phyloP scores from a whole-genome alignment of 768 basidiomycete genomes.

The Cytidiella melzeri region DNA sequence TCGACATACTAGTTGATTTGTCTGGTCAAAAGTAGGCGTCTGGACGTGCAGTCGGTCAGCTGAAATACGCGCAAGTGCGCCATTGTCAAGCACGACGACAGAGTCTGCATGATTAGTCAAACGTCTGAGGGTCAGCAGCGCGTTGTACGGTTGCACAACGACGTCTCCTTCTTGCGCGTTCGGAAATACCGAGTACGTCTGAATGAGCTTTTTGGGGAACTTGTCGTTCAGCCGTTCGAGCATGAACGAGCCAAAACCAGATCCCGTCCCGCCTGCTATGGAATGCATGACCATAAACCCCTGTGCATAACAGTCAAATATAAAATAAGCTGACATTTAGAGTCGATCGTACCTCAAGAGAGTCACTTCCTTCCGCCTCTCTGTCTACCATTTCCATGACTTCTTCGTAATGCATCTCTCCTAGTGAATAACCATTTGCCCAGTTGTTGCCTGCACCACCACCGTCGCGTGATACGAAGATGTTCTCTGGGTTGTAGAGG shows the following conservation, averaged over 20 bases:
- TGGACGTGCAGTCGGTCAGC: conserved; percentile 87
- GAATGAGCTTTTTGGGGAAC: conserved; percentile 98
- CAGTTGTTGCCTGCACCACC: conserved; percentile 99
- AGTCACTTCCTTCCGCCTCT: conserved; percentile 97
- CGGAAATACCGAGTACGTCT: conserved; percentile 98
- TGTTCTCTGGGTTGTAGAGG: conserved; percentile 97
- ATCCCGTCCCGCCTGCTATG: conserved; percentile 97
- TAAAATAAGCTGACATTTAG: too few relatives aligned
- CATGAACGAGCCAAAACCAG: conserved; percentile 96
- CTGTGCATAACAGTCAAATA: conserved; percentile 36
- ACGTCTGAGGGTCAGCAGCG: conserved; percentile 85
- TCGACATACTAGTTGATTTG: conserved; percentile 73
- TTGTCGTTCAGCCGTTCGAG: conserved; percentile 95
- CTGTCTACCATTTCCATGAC: conserved; percentile 99
- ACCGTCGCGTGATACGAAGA: conserved; percentile 92
- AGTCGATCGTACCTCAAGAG: conserved; percentile 86
- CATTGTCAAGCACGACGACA: conserved; percentile 96
- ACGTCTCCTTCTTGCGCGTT: conserved; percentile 92
- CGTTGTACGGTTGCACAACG: conserved; percentile 98
- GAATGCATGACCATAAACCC: conserved; percentile 99
- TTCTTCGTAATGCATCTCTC: conserved; percentile 90
- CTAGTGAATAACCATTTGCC: conserved; percentile 90
- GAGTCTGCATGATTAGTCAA: conserved; percentile 95
- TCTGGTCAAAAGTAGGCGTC: conserved; percentile 85
- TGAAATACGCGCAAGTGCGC: conserved; percentile 87